Evolutionary conservation across 768 basidiomycete species (phyloP).

Genomic region (Naganishia friedmannii): DNA sequence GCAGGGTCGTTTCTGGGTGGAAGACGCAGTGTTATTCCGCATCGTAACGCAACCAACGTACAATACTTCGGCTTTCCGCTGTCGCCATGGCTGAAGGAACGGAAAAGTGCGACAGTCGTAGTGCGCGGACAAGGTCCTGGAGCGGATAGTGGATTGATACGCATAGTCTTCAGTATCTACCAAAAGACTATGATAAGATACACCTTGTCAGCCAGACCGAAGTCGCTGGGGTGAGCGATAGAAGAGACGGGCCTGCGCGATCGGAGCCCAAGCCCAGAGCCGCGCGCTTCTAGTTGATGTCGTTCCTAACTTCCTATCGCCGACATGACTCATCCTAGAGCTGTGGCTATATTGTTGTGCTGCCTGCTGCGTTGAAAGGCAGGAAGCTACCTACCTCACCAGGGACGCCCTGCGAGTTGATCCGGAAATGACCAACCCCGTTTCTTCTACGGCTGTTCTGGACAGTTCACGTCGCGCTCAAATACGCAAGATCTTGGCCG

Average conservation of each 20-base stretch:
- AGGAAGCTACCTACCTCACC: neutral
- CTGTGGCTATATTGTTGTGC: neutral
- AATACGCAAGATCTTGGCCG: conserved; percentile 10
- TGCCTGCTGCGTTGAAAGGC: neutral
- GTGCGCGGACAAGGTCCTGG: neutral
- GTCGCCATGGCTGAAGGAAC: conserved; percentile 3
- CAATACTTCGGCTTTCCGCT: conserved; percentile 20
- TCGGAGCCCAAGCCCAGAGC: conserved; percentile 6
- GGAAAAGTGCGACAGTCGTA: neutral
- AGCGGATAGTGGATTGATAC: neutral
- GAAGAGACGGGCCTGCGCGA: conserved; percentile 21
- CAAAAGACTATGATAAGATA: no score
- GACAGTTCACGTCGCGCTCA: conserved; percentile 6
- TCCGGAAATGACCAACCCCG: neutral
- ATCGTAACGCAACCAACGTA: neutral
- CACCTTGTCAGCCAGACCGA: conserved; percentile 6
- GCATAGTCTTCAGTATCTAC: no score
- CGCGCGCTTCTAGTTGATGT: conserved; percentile 6
- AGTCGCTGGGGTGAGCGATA: neutral
- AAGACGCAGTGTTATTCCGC: neutral
- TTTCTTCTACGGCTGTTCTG: neutral
- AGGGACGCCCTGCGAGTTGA: neutral
- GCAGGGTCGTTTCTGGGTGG: neutral
- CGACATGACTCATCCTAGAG: conserved; percentile 19
- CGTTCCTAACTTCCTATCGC: no score